Evolutionary conservation across 1,284 basidiomycete species (phyloP).

Genomic region (Grifola frondosa): DNA sequence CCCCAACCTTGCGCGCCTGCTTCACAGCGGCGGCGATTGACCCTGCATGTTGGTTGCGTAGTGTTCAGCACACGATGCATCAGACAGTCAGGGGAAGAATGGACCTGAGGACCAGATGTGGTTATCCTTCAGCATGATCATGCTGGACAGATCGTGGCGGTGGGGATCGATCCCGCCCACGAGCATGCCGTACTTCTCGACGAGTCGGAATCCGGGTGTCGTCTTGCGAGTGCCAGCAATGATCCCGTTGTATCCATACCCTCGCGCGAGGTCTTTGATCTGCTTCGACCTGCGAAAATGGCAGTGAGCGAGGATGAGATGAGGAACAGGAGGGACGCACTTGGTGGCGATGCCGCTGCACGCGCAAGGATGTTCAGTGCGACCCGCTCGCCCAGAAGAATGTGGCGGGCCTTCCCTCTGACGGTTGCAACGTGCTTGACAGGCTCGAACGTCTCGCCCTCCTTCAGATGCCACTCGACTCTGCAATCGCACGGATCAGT

Average conservation of each 20-base stretch:
- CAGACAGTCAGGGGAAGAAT: slow-evolving; percentile 16
- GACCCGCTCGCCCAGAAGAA: slow-evolving; percentile 94
- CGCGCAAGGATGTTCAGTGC: slow-evolving; percentile 93
- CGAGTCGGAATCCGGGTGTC: slow-evolving; percentile 95
- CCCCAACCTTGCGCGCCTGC: slow-evolving; percentile 85
- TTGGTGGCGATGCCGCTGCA: slow-evolving; percentile 97
- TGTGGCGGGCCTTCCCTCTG: slow-evolving; percentile 80
- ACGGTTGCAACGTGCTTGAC: slow-evolving; percentile 92
- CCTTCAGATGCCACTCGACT: slow-evolving; percentile 89
- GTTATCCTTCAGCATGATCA: slow-evolving; percentile 99
- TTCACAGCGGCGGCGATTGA: slow-evolving; percentile 89
- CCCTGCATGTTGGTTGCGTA: slow-evolving; percentile 53
- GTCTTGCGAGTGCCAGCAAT: slow-evolving; percentile 98
- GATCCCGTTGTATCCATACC: slow-evolving; percentile 83
- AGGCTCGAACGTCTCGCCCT: slow-evolving; percentile 81
- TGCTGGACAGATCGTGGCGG: slow-evolving; percentile 94
- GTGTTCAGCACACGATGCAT: no score
- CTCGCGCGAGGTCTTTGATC: slow-evolving; percentile 79
- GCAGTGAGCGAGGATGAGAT: slow-evolving; percentile 3
- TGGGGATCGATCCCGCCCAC: slow-evolving; percentile 97
- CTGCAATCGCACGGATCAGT: slow-evolving; percentile 40
- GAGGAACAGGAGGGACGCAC: slow-evolving; percentile 44
- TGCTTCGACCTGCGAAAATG: slow-evolving; percentile 61
- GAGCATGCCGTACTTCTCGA: slow-evolving; percentile 99
- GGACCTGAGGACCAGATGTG: slow-evolving; percentile 96